Evolutionary conservation across 2,329 filamentous ascomycete species (phyloP).

Genomic region (Penicillium sumatraense): DNA sequence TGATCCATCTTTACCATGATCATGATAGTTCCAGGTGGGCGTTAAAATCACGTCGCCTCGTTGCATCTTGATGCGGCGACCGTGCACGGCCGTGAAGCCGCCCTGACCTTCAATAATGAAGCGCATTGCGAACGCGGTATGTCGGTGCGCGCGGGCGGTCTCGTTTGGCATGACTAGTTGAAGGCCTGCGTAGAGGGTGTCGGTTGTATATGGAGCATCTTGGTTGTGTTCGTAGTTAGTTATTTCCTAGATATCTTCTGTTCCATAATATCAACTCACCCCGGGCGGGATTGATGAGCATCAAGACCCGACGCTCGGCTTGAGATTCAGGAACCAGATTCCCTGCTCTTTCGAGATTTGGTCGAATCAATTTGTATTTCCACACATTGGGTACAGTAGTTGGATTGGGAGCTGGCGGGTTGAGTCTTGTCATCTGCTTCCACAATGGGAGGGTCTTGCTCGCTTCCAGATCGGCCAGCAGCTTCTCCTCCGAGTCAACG

Average conservation of each 20-base stretch:
- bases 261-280: conserved; percentile 23
- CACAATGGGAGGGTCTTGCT: conserved; percentile 49
- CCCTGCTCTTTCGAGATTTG: conserved; percentile 41
- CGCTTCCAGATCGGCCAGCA: conserved; percentile 24
- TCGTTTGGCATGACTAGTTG: conserved; percentile 63
- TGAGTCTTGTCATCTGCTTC: conserved; percentile 54
- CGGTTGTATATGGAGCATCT: conserved; percentile 60
- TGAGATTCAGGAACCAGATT: conserved; percentile 42
- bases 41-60: conserved; percentile 63
- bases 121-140: conserved; percentile 61
- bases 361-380: conserved; percentile 43
- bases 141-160: conserved; percentile 59
- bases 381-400: conserved; percentile 43
- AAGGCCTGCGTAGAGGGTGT: conserved; percentile 62
- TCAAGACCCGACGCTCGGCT: conserved; percentile 46
- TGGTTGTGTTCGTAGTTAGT: background rate
- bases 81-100: conserved; percentile 63
- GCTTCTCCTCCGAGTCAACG: conserved; percentile 20
- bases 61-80: conserved; percentile 56
- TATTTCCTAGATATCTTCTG: background rate
- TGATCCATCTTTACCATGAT: conserved; percentile 62
- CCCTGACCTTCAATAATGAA: conserved; percentile 63
- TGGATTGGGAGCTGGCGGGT: conserved; percentile 54
- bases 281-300: conserved; percentile 46
- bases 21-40: conserved; percentile 64